Evolutionary conservation across 176 grass and related monocot species (phyloP).

Genomic region (Elaeis guineensis): DNA sequence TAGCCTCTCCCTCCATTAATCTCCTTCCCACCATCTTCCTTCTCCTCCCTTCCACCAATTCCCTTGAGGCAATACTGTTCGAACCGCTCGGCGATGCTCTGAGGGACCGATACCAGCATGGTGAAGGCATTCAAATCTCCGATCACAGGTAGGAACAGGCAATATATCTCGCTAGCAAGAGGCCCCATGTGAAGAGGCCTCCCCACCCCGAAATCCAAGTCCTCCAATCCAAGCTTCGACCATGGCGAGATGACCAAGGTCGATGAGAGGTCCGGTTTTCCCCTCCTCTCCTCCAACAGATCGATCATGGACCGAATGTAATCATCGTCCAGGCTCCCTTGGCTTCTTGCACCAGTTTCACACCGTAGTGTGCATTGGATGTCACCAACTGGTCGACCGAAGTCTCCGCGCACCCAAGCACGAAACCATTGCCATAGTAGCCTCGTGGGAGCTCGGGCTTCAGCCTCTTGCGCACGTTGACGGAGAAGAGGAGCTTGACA

Average conservation of each 20-base stretch:
- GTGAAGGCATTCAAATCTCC: conserved; percentile 54
- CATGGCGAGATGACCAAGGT: conserved; percentile 85
- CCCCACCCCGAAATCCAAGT: conserved; percentile 76
- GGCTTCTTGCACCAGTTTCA: conserved; percentile 65
- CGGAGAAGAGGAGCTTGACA: conserved; percentile 93
- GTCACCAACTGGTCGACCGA: conserved; percentile 35
- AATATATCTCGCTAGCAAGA: conserved; percentile 91
- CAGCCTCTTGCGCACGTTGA: conserved; percentile 43
- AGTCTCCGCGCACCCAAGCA: conserved; percentile 74
- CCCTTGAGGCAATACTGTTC: conserved; percentile 34
- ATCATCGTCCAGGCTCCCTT: conserved; percentile 46
- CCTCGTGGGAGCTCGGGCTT: conserved; percentile 59
- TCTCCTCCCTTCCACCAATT: no score
- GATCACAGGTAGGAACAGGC: conserved; percentile 63
- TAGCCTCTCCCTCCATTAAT: no score
- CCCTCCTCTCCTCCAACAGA: conserved; percentile 55
- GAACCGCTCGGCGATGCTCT: conserved; percentile 41
- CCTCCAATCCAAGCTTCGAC: conserved; percentile 72
- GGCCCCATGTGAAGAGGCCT: conserved; percentile 69
- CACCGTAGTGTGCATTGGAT: conserved; percentile 5
- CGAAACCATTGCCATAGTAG: conserved; percentile 91
- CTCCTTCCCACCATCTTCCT: no score
- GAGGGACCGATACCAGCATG: conserved; percentile 66
- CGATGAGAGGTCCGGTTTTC: conserved; percentile 50
- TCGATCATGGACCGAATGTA: conserved; percentile 79